Evolutionary conservation across 106 monocot genomes (phyloP).

Genomic region (Dioscorea dumetorum): DNA sequence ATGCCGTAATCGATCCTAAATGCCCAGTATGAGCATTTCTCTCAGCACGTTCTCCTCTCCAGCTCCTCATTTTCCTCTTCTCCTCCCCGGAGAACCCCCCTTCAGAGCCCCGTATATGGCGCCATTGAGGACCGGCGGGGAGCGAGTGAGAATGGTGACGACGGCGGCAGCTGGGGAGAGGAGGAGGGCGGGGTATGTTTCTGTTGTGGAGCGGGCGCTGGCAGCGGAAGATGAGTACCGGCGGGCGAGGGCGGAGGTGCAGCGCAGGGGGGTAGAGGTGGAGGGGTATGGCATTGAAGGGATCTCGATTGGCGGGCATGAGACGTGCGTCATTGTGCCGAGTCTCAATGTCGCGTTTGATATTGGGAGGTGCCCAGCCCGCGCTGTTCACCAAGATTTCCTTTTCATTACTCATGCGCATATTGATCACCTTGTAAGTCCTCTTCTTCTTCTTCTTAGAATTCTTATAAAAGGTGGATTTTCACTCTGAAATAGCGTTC

Average conservation of each 20-base stretch:
- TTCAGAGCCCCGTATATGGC: background rate
- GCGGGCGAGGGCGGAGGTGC: constrained; percentile 72
- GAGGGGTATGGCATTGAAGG: constrained; percentile 84
- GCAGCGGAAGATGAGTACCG: constrained; percentile 84
- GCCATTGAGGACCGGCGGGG: background rate
- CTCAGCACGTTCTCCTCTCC: background rate
- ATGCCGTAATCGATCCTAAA: background rate
- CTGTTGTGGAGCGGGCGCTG: constrained; percentile 68
- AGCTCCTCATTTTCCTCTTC: constrained; percentile 5
- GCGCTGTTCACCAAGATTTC: constrained; percentile 78
- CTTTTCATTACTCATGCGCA: constrained; percentile 94
- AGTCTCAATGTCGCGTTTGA: constrained; percentile 76
- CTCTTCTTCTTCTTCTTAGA: background rate
- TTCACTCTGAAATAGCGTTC: background rate
- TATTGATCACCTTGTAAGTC: constrained; percentile 87
- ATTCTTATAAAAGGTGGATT: background rate
- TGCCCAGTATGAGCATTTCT: no score
- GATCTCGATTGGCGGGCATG: constrained; percentile 76
- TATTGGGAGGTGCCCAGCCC: constrained; percentile 74
- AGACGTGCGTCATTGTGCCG: constrained; percentile 84
- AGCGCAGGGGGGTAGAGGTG: constrained; percentile 72
- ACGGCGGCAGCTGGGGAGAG: constrained; percentile 3
- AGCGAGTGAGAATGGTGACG: background rate
- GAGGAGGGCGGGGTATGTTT: constrained; percentile 42
- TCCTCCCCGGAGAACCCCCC: background rate